Evolutionary conservation across 139 green algal species (phyloP).

Genomic region (Chlamydomonas eustigma): DNA sequence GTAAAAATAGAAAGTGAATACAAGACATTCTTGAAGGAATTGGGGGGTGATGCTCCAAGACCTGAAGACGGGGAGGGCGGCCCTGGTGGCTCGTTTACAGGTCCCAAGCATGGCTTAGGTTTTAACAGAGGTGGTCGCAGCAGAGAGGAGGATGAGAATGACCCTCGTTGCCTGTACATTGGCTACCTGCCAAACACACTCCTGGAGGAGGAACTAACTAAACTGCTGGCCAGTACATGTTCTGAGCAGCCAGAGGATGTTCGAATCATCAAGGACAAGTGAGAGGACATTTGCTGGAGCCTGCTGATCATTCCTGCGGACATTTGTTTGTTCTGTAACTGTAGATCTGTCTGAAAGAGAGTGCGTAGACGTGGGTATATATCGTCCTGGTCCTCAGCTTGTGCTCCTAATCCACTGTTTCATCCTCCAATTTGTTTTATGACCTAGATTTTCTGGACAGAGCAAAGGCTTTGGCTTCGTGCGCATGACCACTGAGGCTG

Average conservation of each 20-base stretch:
- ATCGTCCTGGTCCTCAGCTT: too few relatives aligned
- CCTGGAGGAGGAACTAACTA: background rate
- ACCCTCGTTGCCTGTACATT: background rate
- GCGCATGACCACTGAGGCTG: conserved; percentile 50
- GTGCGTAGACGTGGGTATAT: too few relatives aligned
- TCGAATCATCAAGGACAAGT: conserved; percentile 47
- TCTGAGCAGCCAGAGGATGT: background rate
- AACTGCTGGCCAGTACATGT: background rate
- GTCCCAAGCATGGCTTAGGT: background rate
- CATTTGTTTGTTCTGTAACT: too few relatives aligned
- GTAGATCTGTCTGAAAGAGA: too few relatives aligned
- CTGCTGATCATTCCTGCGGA: too few relatives aligned
- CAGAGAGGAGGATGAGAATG: conserved; percentile 25
- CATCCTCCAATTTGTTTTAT: too few relatives aligned
- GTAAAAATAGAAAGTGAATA: conserved; percentile 81
- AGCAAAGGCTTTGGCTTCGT: conserved; percentile 73
- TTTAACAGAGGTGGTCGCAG: conserved; percentile 23
- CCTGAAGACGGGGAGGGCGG: background rate
- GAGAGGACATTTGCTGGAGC: background rate
- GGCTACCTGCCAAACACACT: background rate
- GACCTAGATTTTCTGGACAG: conserved; percentile 21
- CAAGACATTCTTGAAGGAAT: conserved; percentile 80
- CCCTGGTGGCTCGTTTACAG: background rate
- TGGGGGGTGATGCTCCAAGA: conserved; percentile 57
- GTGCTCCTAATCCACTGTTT: background rate